phyloP scores from a whole-genome alignment of 2,329 filamentous ascomycete species.

The Diplodia intermedia region DNA sequence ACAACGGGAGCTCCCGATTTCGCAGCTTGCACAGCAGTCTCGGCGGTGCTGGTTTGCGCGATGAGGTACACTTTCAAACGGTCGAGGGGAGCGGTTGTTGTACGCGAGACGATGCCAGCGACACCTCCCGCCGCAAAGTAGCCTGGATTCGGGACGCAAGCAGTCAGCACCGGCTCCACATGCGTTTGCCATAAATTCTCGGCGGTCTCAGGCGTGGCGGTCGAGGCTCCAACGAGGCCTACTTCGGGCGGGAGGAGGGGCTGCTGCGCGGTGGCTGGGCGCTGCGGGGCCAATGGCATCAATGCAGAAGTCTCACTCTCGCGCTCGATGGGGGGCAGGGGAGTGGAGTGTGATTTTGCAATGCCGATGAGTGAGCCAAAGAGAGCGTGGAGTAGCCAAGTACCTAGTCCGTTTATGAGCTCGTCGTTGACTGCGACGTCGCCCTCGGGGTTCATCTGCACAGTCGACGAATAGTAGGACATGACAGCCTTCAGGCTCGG shows the following conservation, averaged over 20 bases:
- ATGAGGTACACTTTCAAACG: conserved; percentile 97
- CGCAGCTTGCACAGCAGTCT: conserved; percentile 68
- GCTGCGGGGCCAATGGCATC: conserved; percentile 39
- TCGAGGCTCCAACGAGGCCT: conserved; percentile 34
- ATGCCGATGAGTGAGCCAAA: conserved; percentile 78
- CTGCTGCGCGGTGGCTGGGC: conserved; percentile 40
- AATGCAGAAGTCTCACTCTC: conserved; percentile 34
- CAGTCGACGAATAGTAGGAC: conserved; percentile 88
- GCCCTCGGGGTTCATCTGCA: conserved; percentile 90
- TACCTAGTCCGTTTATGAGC: conserved; percentile 94
- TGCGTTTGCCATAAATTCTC: conserved; percentile 39
- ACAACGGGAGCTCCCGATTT: conserved; percentile 72
- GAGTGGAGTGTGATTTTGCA: conserved; percentile 57
- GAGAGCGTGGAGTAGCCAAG: conserved; percentile 73
- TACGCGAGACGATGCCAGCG: conserved; percentile 92
- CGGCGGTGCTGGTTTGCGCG: conserved; percentile 75
- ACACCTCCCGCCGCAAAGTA: conserved; percentile 97
- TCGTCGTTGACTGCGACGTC: conserved; percentile 93
- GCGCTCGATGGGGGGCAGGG: conserved; percentile 33
- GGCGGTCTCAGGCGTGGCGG: conserved; percentile 36
- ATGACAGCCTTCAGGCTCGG: conserved; percentile 81
- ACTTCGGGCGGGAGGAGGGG: conserved; percentile 42
- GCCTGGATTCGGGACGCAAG: conserved; percentile 81
- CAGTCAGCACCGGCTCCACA: conserved; percentile 60
- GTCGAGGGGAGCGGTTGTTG: conserved; percentile 93